Conservation (phyloP, 2,329 filamentous ascomycete species). For the Fusarium tuaranense region DNA sequence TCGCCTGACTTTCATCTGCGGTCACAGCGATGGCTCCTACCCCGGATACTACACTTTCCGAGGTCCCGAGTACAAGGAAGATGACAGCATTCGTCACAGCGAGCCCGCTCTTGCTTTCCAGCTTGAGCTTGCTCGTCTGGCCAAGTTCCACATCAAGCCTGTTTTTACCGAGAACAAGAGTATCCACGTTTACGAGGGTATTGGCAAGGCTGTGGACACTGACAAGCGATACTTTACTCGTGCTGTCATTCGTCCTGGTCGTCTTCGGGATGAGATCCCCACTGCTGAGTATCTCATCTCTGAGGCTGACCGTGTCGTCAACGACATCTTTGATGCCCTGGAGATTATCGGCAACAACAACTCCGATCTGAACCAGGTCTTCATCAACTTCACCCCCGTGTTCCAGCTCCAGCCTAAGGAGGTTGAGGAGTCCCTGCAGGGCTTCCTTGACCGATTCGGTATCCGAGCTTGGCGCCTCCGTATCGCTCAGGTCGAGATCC, state of each 20-base stretch:
- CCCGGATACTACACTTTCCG: slow-evolving; percentile 99
- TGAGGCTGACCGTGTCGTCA: slow-evolving; percentile 95
- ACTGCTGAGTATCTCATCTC: slow-evolving; percentile 99
- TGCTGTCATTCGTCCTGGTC: slow-evolving; percentile 92
- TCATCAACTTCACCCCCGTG: slow-evolving; percentile 98
- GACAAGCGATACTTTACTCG: slow-evolving; percentile 99
- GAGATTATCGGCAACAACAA: slow-evolving; percentile 99
- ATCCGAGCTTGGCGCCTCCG: slow-evolving; percentile 95
- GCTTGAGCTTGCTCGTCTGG: slow-evolving; percentile 91
- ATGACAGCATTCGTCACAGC: slow-evolving; percentile 95
- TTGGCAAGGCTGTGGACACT: slow-evolving; percentile 93
- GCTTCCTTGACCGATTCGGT: slow-evolving; percentile 96
- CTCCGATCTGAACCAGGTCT: slow-evolving; percentile 99
- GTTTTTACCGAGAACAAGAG: slow-evolving; percentile 99
- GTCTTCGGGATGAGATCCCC: slow-evolving; percentile 95
- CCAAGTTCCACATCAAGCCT: slow-evolving; percentile 97
- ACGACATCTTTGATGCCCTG: slow-evolving; percentile 95
- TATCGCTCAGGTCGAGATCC: slow-evolving; percentile 97
- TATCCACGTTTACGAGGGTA: slow-evolving; percentile 97
- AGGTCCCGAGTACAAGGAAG: slow-evolving; percentile 88
- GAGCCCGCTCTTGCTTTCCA: slow-evolving; percentile 98
- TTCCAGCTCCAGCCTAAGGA: slow-evolving; percentile 92
- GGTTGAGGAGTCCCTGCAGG: slow-evolving; percentile 91
- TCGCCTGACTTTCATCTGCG: slow-evolving; percentile 95
- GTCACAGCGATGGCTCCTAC: slow-evolving; percentile 92